Evolutionary conservation across 371 early-diverging fungal genomes (phyloP), one percentile per base, ranked within the genome.

Genomic region (Entomophthora muscae): DNA sequence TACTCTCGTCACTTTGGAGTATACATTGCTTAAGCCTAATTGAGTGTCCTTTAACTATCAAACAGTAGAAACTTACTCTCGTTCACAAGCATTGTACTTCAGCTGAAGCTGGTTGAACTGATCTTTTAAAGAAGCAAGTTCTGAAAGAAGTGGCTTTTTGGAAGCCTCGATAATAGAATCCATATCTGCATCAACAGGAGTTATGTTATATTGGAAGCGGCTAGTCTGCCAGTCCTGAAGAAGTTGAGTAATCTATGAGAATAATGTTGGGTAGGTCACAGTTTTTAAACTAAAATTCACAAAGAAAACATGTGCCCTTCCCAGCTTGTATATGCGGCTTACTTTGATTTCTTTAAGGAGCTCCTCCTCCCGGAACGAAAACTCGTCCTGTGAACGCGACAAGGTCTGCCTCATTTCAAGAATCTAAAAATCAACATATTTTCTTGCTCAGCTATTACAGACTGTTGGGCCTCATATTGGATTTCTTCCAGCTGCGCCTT

Each of bases 391-490:
- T 0, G 66, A 52, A 3, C 74, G 70, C 32, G 77, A 69, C 2
- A 87, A 65, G 0, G 78, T 68, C 2, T 72, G 65, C 32, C 82
- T 78, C 29, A 84, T 64, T 22, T 86, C 83, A 23, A 72, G 73
- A 21, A 79, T 72, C 73, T 77, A 54, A 24, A 63, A 12, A 31
- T 42, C 21, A 28, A 5, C 42, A 22, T 57, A 17, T 33, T 52
- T 1, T 22, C 57, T 32, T 29, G 28, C 33, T 54, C 26, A n/a
- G 58, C 42, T 58, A 75, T 70, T 71, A 83, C 81, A 24, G 75
- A 73, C 32, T 75, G 66, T 22, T 79, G 64, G 24, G 73, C 67
- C 0, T 63, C 60, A 58, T 81, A 78, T 5, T 72, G 61, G 0
- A 23, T 53, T 3, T 72, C 74, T 58, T 58, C 59, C 27, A 58